phyloP scores from a whole-genome alignment of 495 filamentous ascomycete genomes.

The Penicillium parvum region DNA sequence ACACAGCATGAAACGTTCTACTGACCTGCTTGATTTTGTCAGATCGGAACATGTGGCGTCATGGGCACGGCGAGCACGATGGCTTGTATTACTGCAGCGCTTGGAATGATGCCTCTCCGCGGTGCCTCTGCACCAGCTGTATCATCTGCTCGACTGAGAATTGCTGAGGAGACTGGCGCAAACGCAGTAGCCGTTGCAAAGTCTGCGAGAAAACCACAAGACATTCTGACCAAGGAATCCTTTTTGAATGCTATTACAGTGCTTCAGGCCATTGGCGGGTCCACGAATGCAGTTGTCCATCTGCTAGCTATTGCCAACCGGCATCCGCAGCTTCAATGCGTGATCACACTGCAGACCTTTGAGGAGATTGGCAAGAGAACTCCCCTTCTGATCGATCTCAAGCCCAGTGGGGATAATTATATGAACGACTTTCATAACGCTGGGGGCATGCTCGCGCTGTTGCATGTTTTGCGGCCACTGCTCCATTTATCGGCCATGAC shows the following conservation, averaged over 20 bases:
- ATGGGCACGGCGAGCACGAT: constrained; percentile 70
- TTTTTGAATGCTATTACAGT: constrained; percentile 66
- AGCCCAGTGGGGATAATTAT: constrained; percentile 65
- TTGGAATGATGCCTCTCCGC: constrained; percentile 61
- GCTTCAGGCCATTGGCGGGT: constrained; percentile 65
- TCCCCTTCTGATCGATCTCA: constrained; percentile 61
- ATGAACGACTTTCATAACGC: constrained; percentile 70
- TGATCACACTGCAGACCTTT: constrained; percentile 52
- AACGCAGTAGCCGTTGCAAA: constrained; percentile 49
- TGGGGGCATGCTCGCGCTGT: constrained; percentile 58
- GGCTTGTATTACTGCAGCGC: constrained; percentile 59
- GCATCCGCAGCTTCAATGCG: constrained; percentile 50
- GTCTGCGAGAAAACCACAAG: constrained; percentile 45
- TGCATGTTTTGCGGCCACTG: constrained; percentile 53
- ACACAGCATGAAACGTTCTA: too few species aligned
- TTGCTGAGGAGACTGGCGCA: constrained; percentile 60
- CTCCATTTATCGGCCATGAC: constrained; percentile 55
- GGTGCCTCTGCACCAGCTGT: constrained; percentile 61
- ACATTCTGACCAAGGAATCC: constrained; percentile 54
- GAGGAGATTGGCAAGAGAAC: constrained; percentile 57
- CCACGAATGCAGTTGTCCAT: constrained; percentile 65
- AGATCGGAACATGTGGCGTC: constrained; percentile 64
- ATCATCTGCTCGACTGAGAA: constrained; percentile 57
- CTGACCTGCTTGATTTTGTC: not conserved
- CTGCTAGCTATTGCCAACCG: constrained; percentile 60